A percentile compares a stretch with the other conserved stretches of the same genome.
These are phyloP conservation scores for Cytospora mali DNA, from an alignment of 2,329 filamentous ascomycete species.

Conservation along the genomic window DNA sequence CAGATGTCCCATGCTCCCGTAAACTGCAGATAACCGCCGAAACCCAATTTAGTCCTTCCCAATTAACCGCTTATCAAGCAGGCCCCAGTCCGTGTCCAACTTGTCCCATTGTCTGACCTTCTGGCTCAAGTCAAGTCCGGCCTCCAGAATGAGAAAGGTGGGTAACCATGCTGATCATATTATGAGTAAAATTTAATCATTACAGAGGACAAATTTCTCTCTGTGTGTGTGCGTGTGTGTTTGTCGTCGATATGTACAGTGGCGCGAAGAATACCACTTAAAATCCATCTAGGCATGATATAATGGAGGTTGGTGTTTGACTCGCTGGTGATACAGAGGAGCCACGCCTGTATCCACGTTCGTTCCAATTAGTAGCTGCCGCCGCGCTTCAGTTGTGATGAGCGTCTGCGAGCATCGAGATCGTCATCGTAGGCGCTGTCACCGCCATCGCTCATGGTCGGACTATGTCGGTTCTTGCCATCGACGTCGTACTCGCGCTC, in stretches of 20 bases:
- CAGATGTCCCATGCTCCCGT: not conserved
- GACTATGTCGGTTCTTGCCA: slow-evolving; percentile 38
- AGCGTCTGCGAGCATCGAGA: slow-evolving; percentile 38
- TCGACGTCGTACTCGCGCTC: slow-evolving; percentile 45
- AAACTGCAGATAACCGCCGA: slow-evolving; percentile 21
- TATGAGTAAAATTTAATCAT: slow-evolving; percentile 1
- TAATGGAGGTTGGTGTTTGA: not conserved
- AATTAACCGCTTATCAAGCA: slow-evolving; percentile 15
- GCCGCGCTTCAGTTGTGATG: slow-evolving; percentile 46
- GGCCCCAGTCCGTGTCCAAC: slow-evolving; percentile 12
- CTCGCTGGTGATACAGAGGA: not conserved
- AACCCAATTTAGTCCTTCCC: not conserved
- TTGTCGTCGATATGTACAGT: slow-evolving; percentile 20
- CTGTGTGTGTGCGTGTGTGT: too few species aligned
- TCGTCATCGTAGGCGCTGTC: slow-evolving; percentile 50
- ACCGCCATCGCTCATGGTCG: slow-evolving; percentile 52
- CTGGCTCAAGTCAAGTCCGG: not conserved
- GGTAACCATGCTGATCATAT: not conserved
- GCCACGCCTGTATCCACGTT: slow-evolving; percentile 4
- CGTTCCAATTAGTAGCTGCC: slow-evolving; percentile 35
- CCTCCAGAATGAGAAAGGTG: not conserved
- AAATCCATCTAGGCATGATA: not conserved
- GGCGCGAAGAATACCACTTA: not conserved
- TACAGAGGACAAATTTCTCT: not conserved
- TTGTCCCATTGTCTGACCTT: not conserved